These are phyloP conservation scores for Termitomyces sp. DNA, from an alignment of 1,284 basidiomycete species.

Conservation along the genomic window DNA sequence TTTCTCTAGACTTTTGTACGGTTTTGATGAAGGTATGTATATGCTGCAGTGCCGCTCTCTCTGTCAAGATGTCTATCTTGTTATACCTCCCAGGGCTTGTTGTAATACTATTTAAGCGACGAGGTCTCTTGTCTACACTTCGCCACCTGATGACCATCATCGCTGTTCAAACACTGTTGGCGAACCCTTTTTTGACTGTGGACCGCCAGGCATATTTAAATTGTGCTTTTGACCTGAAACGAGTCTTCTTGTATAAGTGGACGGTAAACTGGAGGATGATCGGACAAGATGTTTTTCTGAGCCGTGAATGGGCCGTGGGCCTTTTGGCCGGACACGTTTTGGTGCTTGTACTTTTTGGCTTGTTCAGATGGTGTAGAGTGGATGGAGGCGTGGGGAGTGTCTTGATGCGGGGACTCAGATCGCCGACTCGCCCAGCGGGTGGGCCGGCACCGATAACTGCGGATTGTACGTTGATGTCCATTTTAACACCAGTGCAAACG, in stretches of 20 bases:
- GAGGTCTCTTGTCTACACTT: conserved; percentile 56
- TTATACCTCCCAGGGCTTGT: conserved; percentile 90
- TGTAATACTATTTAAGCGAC: conserved; percentile 72
- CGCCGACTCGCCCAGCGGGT: conserved; percentile 44
- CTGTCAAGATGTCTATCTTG: conserved; percentile 94
- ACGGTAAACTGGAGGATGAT: conserved; percentile 98
- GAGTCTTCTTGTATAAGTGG: conserved; percentile 93
- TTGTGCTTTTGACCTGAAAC: conserved; percentile 83
- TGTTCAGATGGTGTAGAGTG: conserved; percentile 65
- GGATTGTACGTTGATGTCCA: conserved; percentile 46
- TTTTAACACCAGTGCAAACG: conserved; percentile 8
- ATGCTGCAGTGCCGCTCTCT: conserved; percentile 67
- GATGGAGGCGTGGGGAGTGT: conserved; percentile 61
- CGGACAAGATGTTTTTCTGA: conserved; percentile 71
- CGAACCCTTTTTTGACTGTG: conserved; percentile 66
- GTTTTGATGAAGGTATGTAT: not conserved
- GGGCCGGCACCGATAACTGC: conserved; percentile 39
- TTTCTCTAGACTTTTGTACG: not conserved
- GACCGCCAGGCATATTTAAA: conserved; percentile 64
- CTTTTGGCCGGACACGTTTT: conserved; percentile 67
- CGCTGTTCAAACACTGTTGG: conserved; percentile 60
- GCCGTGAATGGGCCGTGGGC: conserved; percentile 50
- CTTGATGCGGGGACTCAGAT: conserved; percentile 50
- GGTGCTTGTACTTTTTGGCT: conserved; percentile 62
- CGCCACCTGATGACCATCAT: conserved; percentile 51